Evolutionary conservation across 495 filamentous ascomycete species (phyloP).

Genomic region (Penicillium robsamsonii): DNA sequence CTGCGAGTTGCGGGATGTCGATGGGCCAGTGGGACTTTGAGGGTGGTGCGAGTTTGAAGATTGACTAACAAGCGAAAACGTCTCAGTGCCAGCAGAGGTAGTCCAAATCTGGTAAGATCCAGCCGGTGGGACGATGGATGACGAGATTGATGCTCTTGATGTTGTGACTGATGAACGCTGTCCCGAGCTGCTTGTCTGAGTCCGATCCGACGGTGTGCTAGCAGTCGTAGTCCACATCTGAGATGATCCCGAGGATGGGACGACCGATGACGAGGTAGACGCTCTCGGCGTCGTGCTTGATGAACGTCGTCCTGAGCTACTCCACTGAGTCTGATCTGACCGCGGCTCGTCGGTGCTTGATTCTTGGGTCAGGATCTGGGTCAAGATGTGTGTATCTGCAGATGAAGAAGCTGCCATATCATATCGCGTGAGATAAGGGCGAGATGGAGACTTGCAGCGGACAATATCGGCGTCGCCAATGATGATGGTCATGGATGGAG

Average conservation of each 20-base stretch:
- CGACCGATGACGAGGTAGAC: slow-evolving; percentile 1
- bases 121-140: not conserved
- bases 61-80: slow-evolving; percentile 5
- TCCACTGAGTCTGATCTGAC: not conserved
- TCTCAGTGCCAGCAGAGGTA: slow-evolving; percentile 6
- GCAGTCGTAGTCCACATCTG: not conserved
- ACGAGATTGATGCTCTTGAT: slow-evolving; percentile 2
- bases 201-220: not conserved
- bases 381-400: not conserved
- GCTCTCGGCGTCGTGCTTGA: slow-evolving; percentile 1
- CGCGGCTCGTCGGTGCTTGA: not conserved
- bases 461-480: slow-evolving; percentile 17
- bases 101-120: slow-evolving; percentile 20
- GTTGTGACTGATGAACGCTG: not conserved
- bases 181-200: not conserved
- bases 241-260: not conserved
- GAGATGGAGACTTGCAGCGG: slow-evolving; percentile 1
- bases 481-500: slow-evolving; percentile 26
- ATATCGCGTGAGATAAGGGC: slow-evolving; percentile 9
- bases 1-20: not conserved
- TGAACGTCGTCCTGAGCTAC: not conserved
- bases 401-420: slow-evolving; percentile 9
- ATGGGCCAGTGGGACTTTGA: not conserved
- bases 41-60: not conserved
- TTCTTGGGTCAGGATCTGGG: not conserved